Base-by-base conservation (phyloP, 257 asterid species). In the Osmanthus fragrans region DNA sequence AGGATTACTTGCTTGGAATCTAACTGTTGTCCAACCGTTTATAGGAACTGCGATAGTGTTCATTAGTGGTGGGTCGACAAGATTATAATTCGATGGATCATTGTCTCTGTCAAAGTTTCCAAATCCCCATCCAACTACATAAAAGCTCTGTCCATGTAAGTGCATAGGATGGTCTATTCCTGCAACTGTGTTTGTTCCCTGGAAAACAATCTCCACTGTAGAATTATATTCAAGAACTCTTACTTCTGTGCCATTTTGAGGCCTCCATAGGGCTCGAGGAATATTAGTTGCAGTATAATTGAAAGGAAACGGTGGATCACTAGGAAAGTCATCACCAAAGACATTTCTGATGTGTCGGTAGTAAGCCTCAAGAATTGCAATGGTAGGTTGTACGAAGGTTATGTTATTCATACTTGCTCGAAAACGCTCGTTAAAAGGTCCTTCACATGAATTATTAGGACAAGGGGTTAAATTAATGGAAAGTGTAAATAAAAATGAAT, bases 121-220 rank as follows among this genome's bases (percentile, higher is more conserved):
- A 3, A 60, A 1, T 2, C 92, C 96, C 77, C 80, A 79, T 0
- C 97, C 97, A 11, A 92, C 91, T 0, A 88, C 94, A 16, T 85
- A 92, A 36, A 90, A 92, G 73, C 89, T 90, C 8, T 89, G 80
- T 10, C 97, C 97, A 65, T 92, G 97, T 51, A 90, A 79, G 74
- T 92, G 97, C 86, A 92, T 89, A 0, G 96, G 97, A 77, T 92
- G 97, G 79, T 90, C 88, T 6, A 89, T 80, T 12, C 94, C 92
- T 0, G 79, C 84, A 25, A 88, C 85, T 36, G 81, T 18, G 70
- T 86, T 87, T 0, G 97, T 91, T 2, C 88, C 92, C 60, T 91
- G 97, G 21, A 84, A 82, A 33, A 89, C 90, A 68, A 91, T 39
- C 83, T 90, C 97, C 75, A 91, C 92, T 0, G 77, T 72, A n/a